These are phyloP conservation scores for Trichothecium roseum DNA, from an alignment of 2,329 filamentous ascomycete species.

Conservation along the genomic window DNA sequence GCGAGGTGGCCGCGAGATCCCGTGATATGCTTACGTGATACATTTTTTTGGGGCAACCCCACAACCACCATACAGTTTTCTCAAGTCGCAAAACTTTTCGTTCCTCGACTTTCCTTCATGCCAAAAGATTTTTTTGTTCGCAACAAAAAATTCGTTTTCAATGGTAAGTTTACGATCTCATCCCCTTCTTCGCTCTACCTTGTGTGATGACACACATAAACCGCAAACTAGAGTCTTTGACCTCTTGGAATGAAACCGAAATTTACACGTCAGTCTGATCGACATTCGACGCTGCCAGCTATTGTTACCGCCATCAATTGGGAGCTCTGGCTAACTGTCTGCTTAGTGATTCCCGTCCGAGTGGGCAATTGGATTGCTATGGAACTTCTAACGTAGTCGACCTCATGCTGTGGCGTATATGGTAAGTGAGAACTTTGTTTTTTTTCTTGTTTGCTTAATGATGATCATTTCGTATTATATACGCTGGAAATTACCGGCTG, in stretches of 20 bases:
- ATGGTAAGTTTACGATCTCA: conserved; percentile 8
- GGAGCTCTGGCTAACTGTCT: neutral
- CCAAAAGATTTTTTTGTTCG: conserved; percentile 13
- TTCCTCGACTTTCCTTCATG: conserved; percentile 8
- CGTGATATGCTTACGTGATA: conserved; percentile 17
- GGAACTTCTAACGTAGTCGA: neutral
- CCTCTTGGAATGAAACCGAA: conserved; percentile 68
- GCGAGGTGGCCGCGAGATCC: conserved; percentile 15
- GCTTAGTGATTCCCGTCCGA: neutral
- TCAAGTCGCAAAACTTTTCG: conserved; percentile 13
- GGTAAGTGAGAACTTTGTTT: conserved; percentile 17
- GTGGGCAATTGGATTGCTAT: neutral
- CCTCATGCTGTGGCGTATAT: conserved; percentile 3
- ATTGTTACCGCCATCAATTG: neutral
- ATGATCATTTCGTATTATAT: conserved; percentile 61
- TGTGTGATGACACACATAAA: conserved; percentile 72
- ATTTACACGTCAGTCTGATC: conserved; percentile 92
- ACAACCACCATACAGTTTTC: conserved; percentile 10
- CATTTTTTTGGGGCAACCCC: conserved; percentile 3
- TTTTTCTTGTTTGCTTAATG: conserved; percentile 12
- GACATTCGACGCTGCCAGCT: conserved; percentile 10
- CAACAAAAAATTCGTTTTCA: conserved; percentile 9
- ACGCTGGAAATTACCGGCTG: conserved; percentile 96
- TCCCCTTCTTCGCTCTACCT: conserved; percentile 5
- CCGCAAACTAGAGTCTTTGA: conserved; percentile 99